A percentile compares a stretch with the other conserved stretches of the same genome.
Evolutionary conservation across 257 asterid genomes (phyloP).

Genomic region (Thymus mandschuricus): DNA sequence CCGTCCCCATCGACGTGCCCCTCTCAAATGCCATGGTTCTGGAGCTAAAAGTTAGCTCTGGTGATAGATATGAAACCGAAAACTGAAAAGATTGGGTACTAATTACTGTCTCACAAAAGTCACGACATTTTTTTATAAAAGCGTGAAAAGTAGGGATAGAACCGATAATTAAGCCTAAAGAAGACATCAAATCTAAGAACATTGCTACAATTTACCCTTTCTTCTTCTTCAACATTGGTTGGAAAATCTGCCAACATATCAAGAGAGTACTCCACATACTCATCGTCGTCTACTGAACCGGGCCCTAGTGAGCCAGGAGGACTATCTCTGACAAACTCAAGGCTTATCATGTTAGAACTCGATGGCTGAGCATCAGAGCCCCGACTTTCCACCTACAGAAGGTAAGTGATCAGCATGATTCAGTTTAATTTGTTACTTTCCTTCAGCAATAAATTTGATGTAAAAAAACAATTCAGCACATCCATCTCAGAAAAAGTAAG

Average conservation of each 20-base stretch:
- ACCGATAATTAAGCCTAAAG: neutral
- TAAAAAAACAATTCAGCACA: neutral
- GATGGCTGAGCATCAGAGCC: slow-evolving; percentile 59
- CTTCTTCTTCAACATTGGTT: slow-evolving; percentile 83
- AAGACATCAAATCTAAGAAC: neutral
- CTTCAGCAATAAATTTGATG: neutral
- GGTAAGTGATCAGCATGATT: slow-evolving; percentile 22
- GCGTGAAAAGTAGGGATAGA: neutral
- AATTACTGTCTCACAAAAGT: too few species aligned
- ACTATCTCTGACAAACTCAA: slow-evolving; percentile 62
- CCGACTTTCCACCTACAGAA: slow-evolving; percentile 62
- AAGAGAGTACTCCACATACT: slow-evolving; percentile 78
- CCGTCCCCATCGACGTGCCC: too few species aligned
- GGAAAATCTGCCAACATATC: slow-evolving; percentile 77
- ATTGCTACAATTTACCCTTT: slow-evolving; percentile 52
- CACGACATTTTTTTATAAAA: too few species aligned
- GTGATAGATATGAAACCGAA: too few species aligned
- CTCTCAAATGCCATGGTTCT: too few species aligned
- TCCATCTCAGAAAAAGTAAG: slow-evolving; percentile 1
- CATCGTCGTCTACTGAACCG: slow-evolving; percentile 69
- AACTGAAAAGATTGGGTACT: too few species aligned
- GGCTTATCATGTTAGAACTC: slow-evolving; percentile 81
- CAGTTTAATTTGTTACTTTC: neutral
- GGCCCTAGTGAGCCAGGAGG: slow-evolving; percentile 53
- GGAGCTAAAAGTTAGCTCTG: too few species aligned